Evolutionary conservation across 208 protist genomes (phyloP).

Genomic region (Acanthamoeba castellanii): DNA sequence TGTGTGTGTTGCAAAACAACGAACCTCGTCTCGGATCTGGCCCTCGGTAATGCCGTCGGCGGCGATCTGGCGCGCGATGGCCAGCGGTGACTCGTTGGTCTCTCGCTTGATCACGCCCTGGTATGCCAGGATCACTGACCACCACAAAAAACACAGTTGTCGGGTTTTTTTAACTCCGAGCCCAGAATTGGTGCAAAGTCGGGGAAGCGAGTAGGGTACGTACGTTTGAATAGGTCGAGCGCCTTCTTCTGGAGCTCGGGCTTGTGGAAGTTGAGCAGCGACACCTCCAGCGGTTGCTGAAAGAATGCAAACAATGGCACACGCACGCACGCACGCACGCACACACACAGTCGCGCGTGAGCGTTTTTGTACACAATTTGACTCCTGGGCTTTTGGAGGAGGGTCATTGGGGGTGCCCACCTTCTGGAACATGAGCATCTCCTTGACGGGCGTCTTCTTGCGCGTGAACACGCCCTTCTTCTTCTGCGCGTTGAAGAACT

Average conservation of each 20-base stretch:
- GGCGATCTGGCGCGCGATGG: constrained; percentile 59
- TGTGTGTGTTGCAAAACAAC: neutral
- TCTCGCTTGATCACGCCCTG: constrained; percentile 50
- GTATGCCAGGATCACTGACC: constrained; percentile 55
- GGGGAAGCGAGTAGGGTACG: neutral
- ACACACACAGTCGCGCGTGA: neutral
- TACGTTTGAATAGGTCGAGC: constrained; percentile 63
- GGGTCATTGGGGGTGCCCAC: no score
- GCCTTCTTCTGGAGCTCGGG: constrained; percentile 73
- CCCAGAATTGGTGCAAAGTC: no score
- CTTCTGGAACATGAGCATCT: constrained; percentile 69
- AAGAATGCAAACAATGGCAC: neutral
- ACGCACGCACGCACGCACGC: no score
- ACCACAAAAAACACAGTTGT: neutral
- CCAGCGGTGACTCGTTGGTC: constrained; percentile 11
- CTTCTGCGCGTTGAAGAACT: constrained; percentile 68
- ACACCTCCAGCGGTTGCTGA: constrained; percentile 33
- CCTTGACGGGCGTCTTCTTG: constrained; percentile 63
- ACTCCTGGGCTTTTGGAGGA: neutral
- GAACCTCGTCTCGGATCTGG: constrained; percentile 62
- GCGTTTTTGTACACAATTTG: neutral
- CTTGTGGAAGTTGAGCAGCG: constrained; percentile 68
- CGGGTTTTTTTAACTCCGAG: no score
- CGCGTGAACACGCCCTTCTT: constrained; percentile 42
- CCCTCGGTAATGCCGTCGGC: constrained; percentile 55